Evolutionary conservation across 768 basidiomycete genomes (phyloP), one percentile per base, ranked within the genome.

Genomic region (Suillus bovinus): DNA sequence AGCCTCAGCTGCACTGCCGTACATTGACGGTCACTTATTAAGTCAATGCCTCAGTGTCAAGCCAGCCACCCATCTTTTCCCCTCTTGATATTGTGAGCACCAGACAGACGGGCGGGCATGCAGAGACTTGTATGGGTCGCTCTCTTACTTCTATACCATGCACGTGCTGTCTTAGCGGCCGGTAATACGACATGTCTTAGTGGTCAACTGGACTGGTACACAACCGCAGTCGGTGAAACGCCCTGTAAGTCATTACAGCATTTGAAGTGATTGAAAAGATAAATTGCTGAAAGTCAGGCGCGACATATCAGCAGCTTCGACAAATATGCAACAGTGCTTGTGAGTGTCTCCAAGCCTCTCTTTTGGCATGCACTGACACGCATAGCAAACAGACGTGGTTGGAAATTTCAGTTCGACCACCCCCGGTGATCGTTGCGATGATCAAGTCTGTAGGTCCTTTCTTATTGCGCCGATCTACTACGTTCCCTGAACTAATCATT

Each of bases 231-330:
- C 1, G 69, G 69, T 39, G 69, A 70, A 60, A 64, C 69, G 22
- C 69, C 69, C 22, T 70, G 69, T 70, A 55, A 61, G 69, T 42
- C 29, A 20, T 33, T 11, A 44, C 17, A 47, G 4, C 27, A 46
- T 39, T 24, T 46, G 17, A 4, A 27, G 14, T n/a, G 36, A n/a
- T n/a, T 54, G 13, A 3, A n/a, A 22, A 58, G 24, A 31, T 16
- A 17, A 17, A n/a, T 33, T 54, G 22, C 55, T 31, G 33, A 27
- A 31, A 38, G 34, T 24, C 14, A 70, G 69, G 69, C 64, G 31
- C n/a, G 42, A 70, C 69, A 9, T 70, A 70, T 52, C 62, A 70
- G 52, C 63, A 62, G n/a, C 60, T 70, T 17, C 60, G 67, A n/a
- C 69, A 66, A 53, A 70, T 70, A 55, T 70, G 69, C 55, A 50